Evolutionary conservation across 305 asterid genomes (phyloP), one percentile per base, ranked within the genome.

Genomic region (Lippia alba): DNA sequence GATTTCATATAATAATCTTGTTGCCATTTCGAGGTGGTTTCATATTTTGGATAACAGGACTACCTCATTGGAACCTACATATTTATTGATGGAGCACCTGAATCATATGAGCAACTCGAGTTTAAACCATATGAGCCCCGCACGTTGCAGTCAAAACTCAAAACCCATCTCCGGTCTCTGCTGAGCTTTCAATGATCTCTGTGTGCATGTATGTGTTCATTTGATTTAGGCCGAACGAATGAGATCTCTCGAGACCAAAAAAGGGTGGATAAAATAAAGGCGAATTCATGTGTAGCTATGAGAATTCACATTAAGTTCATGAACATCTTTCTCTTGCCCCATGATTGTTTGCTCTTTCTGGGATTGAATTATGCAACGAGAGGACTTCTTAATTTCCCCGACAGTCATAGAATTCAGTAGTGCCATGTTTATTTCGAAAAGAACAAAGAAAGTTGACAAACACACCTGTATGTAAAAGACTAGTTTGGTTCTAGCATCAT

Each of bases 11-110:
- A 24, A 24, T 24, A 24, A 24, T 24, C 30, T 24, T 24, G 30
- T 61, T 63, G 61, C 61, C 44, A 33, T 55, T 61, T 59, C 64
- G 74, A 19, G 58, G 50, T 36, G 18, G 17, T 75, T 56, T 44
- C 32, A 40, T 41, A 24, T 67, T 59, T 60, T 67, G 44, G 54
- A 33, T 19, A 17, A 61, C 64, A 54, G 61, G 46, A 39, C 51
- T 33, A 19, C 36, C 36, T 49, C 60, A 67, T 14, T 59, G 71
- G 49, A 70, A 62, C 66, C 50, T 49, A 50, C 39, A 12, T 62
- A 15, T 36, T 18, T 59, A 73, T 30, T 70, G 69, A 44, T 60
- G 67, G 49, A 12, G 61, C 46, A 12, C 71, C n/a, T 32, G 45
- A 8, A 30, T 19, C 12, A 55, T 24, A 33, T 12, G 3, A 36